phyloP scores from a whole-genome alignment of 768 basidiomycete genomes.

The Rhizopogon vesiculosus region DNA sequence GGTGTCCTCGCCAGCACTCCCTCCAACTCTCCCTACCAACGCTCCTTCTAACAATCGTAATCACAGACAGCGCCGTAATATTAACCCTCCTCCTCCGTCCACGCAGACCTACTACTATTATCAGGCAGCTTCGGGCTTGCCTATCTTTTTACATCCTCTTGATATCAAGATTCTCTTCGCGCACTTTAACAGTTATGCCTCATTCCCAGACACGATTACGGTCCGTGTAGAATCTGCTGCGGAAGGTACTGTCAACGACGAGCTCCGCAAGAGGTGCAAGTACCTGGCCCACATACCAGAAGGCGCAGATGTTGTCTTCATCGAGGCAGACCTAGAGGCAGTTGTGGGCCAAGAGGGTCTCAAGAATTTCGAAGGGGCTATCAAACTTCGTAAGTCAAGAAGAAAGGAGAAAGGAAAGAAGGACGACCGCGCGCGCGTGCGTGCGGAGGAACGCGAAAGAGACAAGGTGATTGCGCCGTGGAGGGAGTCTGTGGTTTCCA shows the following conservation, averaged over 20 bases:
- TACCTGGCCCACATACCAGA: constrained; percentile 92
- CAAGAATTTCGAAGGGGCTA: constrained; percentile 76
- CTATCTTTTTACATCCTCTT: constrained; percentile 91
- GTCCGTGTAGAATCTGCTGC: constrained; percentile 74
- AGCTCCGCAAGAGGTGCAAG: constrained; percentile 91
- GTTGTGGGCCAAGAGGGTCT: constrained; percentile 77
- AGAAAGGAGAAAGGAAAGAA: constrained; percentile 79
- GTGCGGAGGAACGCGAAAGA: constrained; percentile 72
- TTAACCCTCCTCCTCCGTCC: constrained; percentile 84
- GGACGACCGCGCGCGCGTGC: constrained; percentile 78
- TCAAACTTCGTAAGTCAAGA: constrained; percentile 68
- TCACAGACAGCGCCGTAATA: constrained; percentile 64
- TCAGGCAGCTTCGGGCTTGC: constrained; percentile 87
- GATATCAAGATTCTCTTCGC: constrained; percentile 91
- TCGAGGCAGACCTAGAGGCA: constrained; percentile 78
- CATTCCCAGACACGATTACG: constrained; percentile 79
- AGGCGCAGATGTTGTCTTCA: constrained; percentile 88
- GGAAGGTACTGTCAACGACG: constrained; percentile 85
- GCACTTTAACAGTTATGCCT: constrained; percentile 74
- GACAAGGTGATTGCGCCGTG: constrained; percentile 42
- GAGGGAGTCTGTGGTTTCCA: constrained; percentile 7
- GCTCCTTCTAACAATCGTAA: constrained; percentile 32
- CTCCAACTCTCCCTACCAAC: constrained; percentile 5
- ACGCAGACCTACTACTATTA: constrained; percentile 94
- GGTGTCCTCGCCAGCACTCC: constrained; percentile 4